Conservation (phyloP, 306 rosid species). For the Cyamopsis tetragonoloba region DNA sequence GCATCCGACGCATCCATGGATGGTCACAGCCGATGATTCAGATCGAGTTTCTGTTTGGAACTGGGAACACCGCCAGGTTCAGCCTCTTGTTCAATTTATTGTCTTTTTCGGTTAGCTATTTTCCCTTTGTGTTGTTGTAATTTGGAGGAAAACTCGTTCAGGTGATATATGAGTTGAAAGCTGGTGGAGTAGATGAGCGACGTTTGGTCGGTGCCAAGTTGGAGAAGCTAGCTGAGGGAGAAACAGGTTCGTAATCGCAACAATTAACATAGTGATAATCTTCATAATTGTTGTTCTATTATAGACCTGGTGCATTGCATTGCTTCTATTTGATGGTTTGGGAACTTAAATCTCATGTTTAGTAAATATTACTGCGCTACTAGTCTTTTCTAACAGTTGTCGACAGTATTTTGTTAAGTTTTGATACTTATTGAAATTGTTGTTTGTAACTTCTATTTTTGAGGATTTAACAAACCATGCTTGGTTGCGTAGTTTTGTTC, state of each 20-base stretch:
- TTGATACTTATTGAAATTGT: background rate
- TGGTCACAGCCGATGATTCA: constrained; percentile 94
- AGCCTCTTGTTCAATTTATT: background rate
- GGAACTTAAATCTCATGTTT: background rate
- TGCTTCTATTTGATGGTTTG: constrained; percentile 16
- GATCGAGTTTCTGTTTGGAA: constrained; percentile 99
- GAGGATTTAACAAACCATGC: constrained; percentile 7
- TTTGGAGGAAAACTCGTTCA: constrained; percentile 21
- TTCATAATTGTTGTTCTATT: constrained; percentile 2
- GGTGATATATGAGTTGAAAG: constrained; percentile 95
- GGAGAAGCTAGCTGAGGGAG: constrained; percentile 99
- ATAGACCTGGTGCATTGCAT: constrained; percentile 6
- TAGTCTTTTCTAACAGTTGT: background rate
- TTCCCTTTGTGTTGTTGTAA: background rate
- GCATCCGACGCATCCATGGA: constrained; percentile 99
- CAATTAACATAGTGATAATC: background rate
- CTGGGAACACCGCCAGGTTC: constrained; percentile 97
- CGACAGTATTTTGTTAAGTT: background rate
- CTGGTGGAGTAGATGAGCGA: constrained; percentile 96
- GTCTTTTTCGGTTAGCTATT: background rate
- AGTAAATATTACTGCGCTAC: background rate
- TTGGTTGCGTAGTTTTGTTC: constrained; percentile 2
- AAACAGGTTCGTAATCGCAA: constrained; percentile 49
- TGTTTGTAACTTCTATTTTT: background rate
- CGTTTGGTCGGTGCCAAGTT: constrained; percentile 94